Percentiles rank a stretch among this genome's conserved stretches.
These are phyloP conservation scores for Phtheirospermum japonicum DNA, from an alignment of 257 asterid species.

Conservation along the genomic window DNA sequence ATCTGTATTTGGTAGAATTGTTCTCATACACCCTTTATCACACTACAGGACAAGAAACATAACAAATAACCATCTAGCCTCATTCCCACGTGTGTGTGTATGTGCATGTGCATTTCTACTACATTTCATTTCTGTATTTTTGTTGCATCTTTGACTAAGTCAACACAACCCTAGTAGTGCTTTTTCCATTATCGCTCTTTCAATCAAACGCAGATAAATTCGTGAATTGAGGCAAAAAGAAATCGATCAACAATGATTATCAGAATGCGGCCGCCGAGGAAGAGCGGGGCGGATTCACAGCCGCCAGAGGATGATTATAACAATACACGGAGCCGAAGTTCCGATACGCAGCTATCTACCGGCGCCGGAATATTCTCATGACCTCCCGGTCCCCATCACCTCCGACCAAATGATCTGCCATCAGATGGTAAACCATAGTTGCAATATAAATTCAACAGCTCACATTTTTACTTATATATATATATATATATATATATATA, in stretches of 20 bases:
- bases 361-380: constrained; percentile 53
- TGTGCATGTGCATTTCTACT: too few relatives aligned
- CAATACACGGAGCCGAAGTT: constrained; percentile 48
- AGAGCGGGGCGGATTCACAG: constrained; percentile 68
- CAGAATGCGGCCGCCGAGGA: constrained; percentile 77
- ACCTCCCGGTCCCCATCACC: constrained; percentile 36
- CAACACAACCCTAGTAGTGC: too few relatives aligned
- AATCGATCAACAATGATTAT: constrained; percentile 47
- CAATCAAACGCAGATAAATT: constrained; percentile 11
- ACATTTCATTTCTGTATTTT: too few relatives aligned
- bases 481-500: too few relatives aligned
- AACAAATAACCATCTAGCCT: too few relatives aligned
- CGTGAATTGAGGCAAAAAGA: constrained; percentile 6
- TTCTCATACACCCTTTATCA: too few relatives aligned
- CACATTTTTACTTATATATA: too few relatives aligned
- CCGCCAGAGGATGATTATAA: constrained; percentile 43
- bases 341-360: constrained; percentile 51
- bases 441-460: constrained; percentile 1
- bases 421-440: constrained; percentile 63
- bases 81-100: too few relatives aligned
- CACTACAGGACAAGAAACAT: too few relatives aligned
- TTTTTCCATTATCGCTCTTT: neutral
- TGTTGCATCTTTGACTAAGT: too few relatives aligned
- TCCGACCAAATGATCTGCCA: constrained; percentile 95
- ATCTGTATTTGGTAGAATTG: too few relatives aligned